A percentile compares a stretch with the other conserved stretches of the same genome.
These are phyloP conservation scores for Tulasnella sp. DNA, from an alignment of 768 basidiomycete species.

Conservation along the genomic window DNA sequence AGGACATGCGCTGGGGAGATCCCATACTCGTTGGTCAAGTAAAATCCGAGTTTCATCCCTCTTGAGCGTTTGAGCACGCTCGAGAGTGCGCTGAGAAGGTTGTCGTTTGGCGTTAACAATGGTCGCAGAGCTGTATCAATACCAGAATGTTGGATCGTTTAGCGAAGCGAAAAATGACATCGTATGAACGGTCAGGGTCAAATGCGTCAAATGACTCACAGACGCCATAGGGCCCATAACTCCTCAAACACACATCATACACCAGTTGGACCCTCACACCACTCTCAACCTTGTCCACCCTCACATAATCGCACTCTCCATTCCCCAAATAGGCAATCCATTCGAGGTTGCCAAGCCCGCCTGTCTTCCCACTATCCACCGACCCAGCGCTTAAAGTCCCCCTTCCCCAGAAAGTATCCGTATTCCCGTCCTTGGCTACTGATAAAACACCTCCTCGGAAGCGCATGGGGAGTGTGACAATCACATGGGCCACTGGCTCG, in stretches of 20 bases:
- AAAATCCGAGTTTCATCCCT: slow-evolving; percentile 63
- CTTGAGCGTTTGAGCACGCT: slow-evolving; percentile 63
- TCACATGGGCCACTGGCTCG: slow-evolving; percentile 53
- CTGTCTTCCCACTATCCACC: background rate
- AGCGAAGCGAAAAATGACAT: background rate
- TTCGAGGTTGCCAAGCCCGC: slow-evolving; percentile 45
- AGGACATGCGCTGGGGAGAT: slow-evolving; percentile 58
- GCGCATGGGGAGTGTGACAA: slow-evolving; percentile 64
- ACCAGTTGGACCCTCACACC: slow-evolving; percentile 61
- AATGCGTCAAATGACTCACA: background rate
- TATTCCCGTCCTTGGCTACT: slow-evolving; percentile 41
- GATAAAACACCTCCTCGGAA: slow-evolving; percentile 58
- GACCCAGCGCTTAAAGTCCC: slow-evolving; percentile 39
- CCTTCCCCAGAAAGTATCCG: slow-evolving; percentile 53
- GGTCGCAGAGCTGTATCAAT: slow-evolving; percentile 40
- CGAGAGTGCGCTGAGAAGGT: slow-evolving; percentile 58
- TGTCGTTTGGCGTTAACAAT: slow-evolving; percentile 61
- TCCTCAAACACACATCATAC: slow-evolving; percentile 60
- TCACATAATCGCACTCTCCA: slow-evolving; percentile 56
- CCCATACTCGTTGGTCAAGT: slow-evolving; percentile 56
- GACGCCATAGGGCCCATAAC: slow-evolving; percentile 42
- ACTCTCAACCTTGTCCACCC: slow-evolving; percentile 58
- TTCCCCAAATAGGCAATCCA: slow-evolving; percentile 57
- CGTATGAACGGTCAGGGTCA: background rate
- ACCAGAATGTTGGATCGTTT: background rate